A percentile compares a stretch with the other conserved stretches of the same genome.
Conservation (phyloP, 1,139 yeast genomes). For the Zygosaccharomyces pseudobailii region DNA sequence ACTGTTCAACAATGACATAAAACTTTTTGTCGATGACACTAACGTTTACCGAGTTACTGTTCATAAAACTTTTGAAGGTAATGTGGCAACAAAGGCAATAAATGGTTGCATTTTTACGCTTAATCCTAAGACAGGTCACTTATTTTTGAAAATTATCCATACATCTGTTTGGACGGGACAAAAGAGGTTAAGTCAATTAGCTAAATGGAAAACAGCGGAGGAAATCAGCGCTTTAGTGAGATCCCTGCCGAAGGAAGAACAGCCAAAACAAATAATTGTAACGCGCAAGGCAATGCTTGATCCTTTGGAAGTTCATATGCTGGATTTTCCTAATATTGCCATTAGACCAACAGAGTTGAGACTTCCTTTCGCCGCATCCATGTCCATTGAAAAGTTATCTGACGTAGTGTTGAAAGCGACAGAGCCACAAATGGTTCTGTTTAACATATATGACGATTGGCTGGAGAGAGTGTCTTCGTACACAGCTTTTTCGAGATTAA, state of each 20-base stretch:
- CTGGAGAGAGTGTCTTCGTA: conserved; percentile 72
- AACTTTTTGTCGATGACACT: conserved; percentile 84
- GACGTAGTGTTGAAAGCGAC: conserved; percentile 80
- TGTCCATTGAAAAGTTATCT: conserved; percentile 75
- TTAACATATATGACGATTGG: conserved; percentile 96
- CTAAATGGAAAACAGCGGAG: conserved; percentile 98
- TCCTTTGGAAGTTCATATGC: conserved; percentile 94
- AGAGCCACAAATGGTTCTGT: conserved; percentile 88
- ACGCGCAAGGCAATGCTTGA: conserved; percentile 89
- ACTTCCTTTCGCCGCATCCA: conserved; percentile 83
- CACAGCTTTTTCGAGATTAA: conserved; percentile 88
- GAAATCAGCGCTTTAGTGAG: conserved; percentile 90
- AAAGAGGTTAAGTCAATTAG: conserved; percentile 85
- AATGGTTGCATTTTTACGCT: conserved; percentile 90
- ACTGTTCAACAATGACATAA: conserved; percentile 75
- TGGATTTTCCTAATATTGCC: conserved; percentile 90
- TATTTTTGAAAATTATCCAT: conserved; percentile 83
- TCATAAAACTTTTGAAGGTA: conserved; percentile 91
- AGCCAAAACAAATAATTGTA: conserved; percentile 86
- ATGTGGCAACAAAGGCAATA: conserved; percentile 84
- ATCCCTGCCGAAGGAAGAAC: conserved; percentile 88
- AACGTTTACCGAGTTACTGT: conserved; percentile 93
- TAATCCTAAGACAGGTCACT: conserved; percentile 86
- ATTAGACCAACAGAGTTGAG: conserved; percentile 86
- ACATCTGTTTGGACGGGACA: conserved; percentile 98